phyloP scores from a whole-genome alignment of 352 stramenopile genomes.

The Pythium oligandrum region DNA sequence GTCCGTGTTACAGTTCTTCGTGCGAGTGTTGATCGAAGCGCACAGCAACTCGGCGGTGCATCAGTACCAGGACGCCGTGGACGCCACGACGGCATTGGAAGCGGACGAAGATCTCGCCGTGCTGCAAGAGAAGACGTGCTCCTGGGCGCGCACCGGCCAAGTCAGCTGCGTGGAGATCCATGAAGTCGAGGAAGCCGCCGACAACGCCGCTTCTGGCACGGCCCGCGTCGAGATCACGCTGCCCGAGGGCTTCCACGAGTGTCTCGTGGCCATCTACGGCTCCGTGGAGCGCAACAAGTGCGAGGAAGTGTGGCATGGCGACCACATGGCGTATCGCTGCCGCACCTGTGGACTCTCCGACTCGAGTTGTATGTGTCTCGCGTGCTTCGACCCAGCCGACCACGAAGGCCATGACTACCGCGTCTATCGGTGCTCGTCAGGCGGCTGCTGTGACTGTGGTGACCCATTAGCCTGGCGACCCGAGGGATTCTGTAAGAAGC shows the following conservation, averaged over 20 bases:
- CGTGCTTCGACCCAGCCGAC: slow-evolving; percentile 72
- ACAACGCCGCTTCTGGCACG: not conserved
- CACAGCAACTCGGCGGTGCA: slow-evolving; percentile 27
- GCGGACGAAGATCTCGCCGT: not conserved
- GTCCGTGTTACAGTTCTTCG: slow-evolving; percentile 56
- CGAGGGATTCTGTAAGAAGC: slow-evolving; percentile 75
- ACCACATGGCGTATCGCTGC: slow-evolving; percentile 85
- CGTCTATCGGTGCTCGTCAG: slow-evolving; percentile 77
- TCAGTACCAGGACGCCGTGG: slow-evolving; percentile 5
- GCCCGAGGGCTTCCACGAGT: slow-evolving; percentile 39
- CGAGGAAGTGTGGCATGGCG: slow-evolving; percentile 83
- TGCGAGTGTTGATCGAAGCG: slow-evolving; percentile 52
- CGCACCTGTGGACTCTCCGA: slow-evolving; percentile 79
- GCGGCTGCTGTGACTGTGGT: slow-evolving; percentile 79
- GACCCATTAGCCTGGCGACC: slow-evolving; percentile 75
- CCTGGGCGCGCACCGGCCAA: slow-evolving; percentile 28
- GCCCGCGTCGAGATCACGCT: slow-evolving; percentile 11
- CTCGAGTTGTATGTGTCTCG: slow-evolving; percentile 84
- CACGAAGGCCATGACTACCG: slow-evolving; percentile 80
- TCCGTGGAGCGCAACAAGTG: slow-evolving; percentile 74
- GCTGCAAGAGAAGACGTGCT: slow-evolving; percentile 17
- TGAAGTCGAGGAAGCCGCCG: not conserved
- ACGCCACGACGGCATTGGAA: not conserved
- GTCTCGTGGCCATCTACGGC: slow-evolving; percentile 46
- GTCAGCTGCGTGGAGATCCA: slow-evolving; percentile 2